Base-by-base conservation (phyloP, 208 protist species). In the Strigomonas culicis region DNA sequence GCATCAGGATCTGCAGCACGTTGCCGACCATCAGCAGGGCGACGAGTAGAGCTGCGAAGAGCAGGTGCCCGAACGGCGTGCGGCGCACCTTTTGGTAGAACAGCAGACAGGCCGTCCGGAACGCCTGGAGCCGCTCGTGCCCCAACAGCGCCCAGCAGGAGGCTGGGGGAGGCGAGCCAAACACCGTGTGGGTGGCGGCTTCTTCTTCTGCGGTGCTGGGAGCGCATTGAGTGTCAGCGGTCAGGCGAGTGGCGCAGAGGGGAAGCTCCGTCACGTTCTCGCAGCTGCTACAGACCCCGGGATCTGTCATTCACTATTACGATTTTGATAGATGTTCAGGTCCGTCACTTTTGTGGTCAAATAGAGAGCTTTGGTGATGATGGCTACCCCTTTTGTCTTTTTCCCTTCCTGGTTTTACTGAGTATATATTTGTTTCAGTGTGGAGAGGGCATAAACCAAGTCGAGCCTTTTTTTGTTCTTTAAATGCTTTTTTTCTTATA, bases 1-100 rank as follows among this genome's bases (percentile, higher is more conserved):
- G 69, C 75, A 88, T 86, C 56, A 94, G 75, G 21, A 94, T 88
- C 63, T 94, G 84, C 77, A 94, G 79, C 1, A 81, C 66, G 70
- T 92, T 92, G 27, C 88, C 88, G 0, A 73, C 65, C 65, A 79
- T 88, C 22, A 94, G 74, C n/a, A 89, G 57, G 28, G 70, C 17
- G 22, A 94, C 74, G 19, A 90, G 70, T 15, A 84, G 2, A 15
- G 65, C 11, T 15, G 86, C 70, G 63, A 77, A 90, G 36, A 80
- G 15, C 22, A 88, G 44, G n/a, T 76, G 74, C 52, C 66, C 63
- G 50, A 56, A 53, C 8, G 74, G 65, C 72, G 75, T 81, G 22
- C 19, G 19, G 13, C 62, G 59, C 43, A 87, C 30, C 19, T 71
- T 66, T 17, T 0, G 4, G 32, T 67, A 6, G 43, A 88, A 27